phyloP scores from a whole-genome alignment of 352 stramenopile genomes.

The Pythium oligandrum region DNA sequence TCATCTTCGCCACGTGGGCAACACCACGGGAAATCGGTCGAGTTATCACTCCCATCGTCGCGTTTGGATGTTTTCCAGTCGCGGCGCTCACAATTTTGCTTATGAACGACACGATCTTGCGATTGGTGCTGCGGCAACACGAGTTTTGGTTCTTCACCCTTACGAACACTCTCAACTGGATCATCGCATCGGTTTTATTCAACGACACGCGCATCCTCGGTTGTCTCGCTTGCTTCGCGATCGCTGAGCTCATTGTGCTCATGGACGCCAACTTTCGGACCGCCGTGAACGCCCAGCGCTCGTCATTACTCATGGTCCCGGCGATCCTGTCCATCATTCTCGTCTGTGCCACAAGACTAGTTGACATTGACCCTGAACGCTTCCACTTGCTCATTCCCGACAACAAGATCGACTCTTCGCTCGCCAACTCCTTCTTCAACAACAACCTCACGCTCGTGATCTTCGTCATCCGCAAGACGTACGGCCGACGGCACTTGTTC shows the following conservation, averaged over 20 bases:
- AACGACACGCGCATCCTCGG: conserved; percentile 7
- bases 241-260: conserved; percentile 13
- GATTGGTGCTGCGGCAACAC: conserved; percentile 11
- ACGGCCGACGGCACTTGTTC: conserved; percentile 4
- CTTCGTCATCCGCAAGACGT: conserved; percentile 16
- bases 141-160: conserved; percentile 24
- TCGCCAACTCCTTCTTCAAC: conserved; percentile 24
- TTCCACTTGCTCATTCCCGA: conserved; percentile 9
- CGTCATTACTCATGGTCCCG: conserved; percentile 10
- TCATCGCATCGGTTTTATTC: conserved; percentile 8
- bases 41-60: conserved; percentile 6
- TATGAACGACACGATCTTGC: conserved; percentile 13
- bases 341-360: conserved; percentile 3
- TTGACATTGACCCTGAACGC: conserved; percentile 12
- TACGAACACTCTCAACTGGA: conserved; percentile 18
- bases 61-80: conserved; percentile 6
- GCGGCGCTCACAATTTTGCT: conserved; percentile 7
- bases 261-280: conserved; percentile 24
- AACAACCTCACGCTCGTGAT: conserved; percentile 19
- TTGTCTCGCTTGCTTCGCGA: conserved; percentile 15
- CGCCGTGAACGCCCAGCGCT: conserved; percentile 4
- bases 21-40: neutral
- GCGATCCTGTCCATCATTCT: conserved; percentile 13
- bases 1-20: conserved; percentile 15
- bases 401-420: conserved; percentile 16